Conservation (phyloP, 78 protist genomes). For the Guillardia theta region DNA sequence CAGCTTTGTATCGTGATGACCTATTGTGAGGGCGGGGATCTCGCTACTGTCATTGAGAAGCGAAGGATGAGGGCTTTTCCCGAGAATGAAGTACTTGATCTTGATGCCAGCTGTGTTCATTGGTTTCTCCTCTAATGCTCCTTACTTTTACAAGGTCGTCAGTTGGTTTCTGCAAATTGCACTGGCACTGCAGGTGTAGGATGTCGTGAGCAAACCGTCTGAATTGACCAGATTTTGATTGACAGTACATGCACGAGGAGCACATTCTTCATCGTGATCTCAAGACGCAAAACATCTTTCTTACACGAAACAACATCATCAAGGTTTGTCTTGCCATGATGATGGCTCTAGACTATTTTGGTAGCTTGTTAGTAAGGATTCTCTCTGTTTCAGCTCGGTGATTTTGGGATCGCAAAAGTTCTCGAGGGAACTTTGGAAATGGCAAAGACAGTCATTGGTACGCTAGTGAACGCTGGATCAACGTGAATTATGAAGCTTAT, state of each 20-base stretch:
- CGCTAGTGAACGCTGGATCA: no score
- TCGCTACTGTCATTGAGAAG: background rate
- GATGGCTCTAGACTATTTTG: background rate
- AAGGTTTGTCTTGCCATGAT: background rate
- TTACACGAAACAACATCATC: background rate
- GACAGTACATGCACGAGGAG: conserved; percentile 18
- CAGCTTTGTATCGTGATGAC: conserved; percentile 29
- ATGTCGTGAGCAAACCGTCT: no score
- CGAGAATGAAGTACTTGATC: background rate
- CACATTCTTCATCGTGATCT: conserved; percentile 56
- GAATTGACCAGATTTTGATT: no score
- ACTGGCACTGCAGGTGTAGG: conserved; percentile 37
- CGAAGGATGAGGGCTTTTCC: background rate
- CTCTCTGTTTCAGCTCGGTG: background rate
- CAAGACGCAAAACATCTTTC: conserved; percentile 44
- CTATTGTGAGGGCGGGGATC: conserved; percentile 7
- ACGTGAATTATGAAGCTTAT: no score
- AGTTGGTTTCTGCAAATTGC: background rate
- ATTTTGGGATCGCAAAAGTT: background rate
- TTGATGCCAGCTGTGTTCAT: no score
- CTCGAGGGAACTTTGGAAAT: conserved; percentile 33
- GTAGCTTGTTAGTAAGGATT: no score
- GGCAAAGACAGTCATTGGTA: conserved; percentile 54
- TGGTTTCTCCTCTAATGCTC: background rate
- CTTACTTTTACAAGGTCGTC: background rate